A percentile compares a stretch with the other conserved stretches of the same genome.
phyloP scores from a whole-genome alignment of 208 protist species.

The Trypanosoma melophagium region DNA sequence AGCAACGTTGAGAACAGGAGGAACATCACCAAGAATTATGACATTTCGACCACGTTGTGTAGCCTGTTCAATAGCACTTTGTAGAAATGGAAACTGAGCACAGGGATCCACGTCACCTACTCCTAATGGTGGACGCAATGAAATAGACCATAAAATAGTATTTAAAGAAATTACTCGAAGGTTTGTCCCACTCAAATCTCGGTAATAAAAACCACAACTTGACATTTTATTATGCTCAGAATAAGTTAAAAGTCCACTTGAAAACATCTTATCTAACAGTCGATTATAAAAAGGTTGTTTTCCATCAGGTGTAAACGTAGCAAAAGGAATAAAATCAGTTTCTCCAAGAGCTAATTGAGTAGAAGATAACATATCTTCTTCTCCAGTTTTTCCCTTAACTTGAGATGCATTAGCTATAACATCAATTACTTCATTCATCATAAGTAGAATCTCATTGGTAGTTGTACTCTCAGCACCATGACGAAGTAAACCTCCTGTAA shows the following conservation, averaged over 20 bases:
- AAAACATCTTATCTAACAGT: conserved; percentile 34
- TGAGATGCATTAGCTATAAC: not conserved
- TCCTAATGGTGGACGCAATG: conserved; percentile 34
- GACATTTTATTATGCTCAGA: conserved; percentile 42
- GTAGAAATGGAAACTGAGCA: conserved; percentile 73
- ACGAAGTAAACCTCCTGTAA: conserved; percentile 69
- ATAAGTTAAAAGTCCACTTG: conserved; percentile 32
- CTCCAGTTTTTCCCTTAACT: not conserved
- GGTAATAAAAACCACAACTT: conserved; percentile 69
- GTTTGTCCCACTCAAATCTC: conserved; percentile 26
- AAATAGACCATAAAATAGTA: conserved; percentile 72
- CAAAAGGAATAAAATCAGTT: conserved; percentile 24
- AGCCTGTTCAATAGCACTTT: conserved; percentile 41
- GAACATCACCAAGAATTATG: conserved; percentile 75
- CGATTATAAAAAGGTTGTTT: conserved; percentile 30
- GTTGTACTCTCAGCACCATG: conserved; percentile 37
- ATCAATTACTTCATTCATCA: conserved; percentile 15
- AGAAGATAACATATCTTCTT: not conserved
- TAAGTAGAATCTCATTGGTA: conserved; percentile 10
- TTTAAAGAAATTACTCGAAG: conserved; percentile 68
- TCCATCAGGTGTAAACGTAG: conserved; percentile 11
- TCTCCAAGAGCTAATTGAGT: conserved; percentile 19
- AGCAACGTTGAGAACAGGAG: conserved; percentile 51
- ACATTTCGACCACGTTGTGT: conserved; percentile 39
- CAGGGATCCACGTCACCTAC: conserved; percentile 63